phyloP scores from a whole-genome alignment of 108 stramenopile species.

The Asterionellopsis glacialis region DNA sequence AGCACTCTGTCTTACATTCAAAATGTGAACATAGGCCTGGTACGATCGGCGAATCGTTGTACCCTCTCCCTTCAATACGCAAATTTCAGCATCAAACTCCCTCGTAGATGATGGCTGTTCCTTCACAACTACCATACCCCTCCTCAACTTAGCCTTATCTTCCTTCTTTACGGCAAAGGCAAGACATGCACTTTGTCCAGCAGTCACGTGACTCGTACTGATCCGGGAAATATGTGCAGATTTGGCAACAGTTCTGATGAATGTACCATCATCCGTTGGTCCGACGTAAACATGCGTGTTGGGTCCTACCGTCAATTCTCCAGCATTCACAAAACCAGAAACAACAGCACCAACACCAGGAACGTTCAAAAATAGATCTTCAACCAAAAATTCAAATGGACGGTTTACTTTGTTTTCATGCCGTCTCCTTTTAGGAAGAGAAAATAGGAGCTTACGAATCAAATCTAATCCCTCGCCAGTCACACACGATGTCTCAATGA shows the following conservation, averaged over 20 bases:
- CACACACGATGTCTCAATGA: conserved; percentile 95
- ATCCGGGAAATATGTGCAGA: conserved; percentile 84
- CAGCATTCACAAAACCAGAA: conserved; percentile 82
- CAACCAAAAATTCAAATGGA: conserved; percentile 62
- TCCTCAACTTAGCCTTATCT: conserved; percentile 66
- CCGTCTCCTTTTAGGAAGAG: conserved; percentile 76
- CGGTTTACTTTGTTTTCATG: conserved; percentile 80
- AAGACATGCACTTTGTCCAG: conserved; percentile 80
- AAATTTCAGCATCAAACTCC: conserved; percentile 88
- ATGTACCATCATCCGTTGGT: conserved; percentile 80
- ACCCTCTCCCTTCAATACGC: conserved; percentile 81
- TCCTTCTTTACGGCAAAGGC: conserved; percentile 76
- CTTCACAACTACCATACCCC: conserved; percentile 78
- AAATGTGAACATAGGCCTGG: conserved; percentile 82
- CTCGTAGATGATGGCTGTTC: conserved; percentile 68
- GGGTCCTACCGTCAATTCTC: conserved; percentile 61
- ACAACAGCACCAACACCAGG: conserved; percentile 57
- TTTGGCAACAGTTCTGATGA: conserved; percentile 77
- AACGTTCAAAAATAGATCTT: conserved; percentile 53
- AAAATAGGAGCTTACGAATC: conserved; percentile 86
- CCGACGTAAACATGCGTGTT: conserved; percentile 74
- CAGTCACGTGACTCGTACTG: conserved; percentile 66
- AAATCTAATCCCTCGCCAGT: conserved; percentile 93
- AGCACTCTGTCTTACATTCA: conserved; percentile 83
- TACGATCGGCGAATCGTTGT: conserved; percentile 79